phyloP scores from a whole-genome alignment of 306 rosid species.

The Begonia masoniana region DNA sequence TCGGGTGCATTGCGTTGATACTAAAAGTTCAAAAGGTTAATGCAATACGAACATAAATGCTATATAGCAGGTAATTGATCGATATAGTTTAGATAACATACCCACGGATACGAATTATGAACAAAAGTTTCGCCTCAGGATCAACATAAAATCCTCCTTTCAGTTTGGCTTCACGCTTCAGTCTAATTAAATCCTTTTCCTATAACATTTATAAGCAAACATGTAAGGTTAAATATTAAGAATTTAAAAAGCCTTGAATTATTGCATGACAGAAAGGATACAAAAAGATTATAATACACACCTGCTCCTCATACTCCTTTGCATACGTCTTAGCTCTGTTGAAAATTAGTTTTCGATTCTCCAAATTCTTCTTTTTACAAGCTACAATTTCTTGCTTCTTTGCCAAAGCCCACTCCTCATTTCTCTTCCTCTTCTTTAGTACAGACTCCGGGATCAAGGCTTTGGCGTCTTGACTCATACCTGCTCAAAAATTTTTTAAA shows the following conservation, averaged over 20 bases:
- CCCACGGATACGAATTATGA: conserved; percentile 76
- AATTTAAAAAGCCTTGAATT: too few relatives aligned
- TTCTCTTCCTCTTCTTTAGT: conserved; percentile 54
- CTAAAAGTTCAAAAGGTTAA: conserved; percentile 13
- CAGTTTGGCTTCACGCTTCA: conserved; percentile 77
- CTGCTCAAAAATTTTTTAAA: conserved; percentile 6
- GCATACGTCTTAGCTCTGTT: conserved; percentile 48
- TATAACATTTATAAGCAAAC: too few relatives aligned
- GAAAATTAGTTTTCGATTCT: conserved; percentile 43
- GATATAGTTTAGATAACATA: conserved; percentile 5
- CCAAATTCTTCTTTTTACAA: conserved; percentile 25
- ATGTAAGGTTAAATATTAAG: too few relatives aligned
- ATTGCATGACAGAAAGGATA: background rate
- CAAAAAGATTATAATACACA: background rate
- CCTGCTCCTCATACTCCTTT: conserved; percentile 50
- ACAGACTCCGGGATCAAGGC: conserved; percentile 53
- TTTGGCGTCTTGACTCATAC: conserved; percentile 41
- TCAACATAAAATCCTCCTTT: conserved; percentile 72
- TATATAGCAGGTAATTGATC: background rate
- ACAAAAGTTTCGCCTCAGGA: conserved; percentile 70
- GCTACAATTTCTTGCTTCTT: conserved; percentile 28
- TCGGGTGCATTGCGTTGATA: conserved; percentile 72
- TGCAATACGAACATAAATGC: background rate
- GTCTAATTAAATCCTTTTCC: conserved; percentile 10
- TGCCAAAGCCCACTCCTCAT: conserved; percentile 50